Evolutionary conservation across 208 protist genomes (phyloP).

Genomic region (Entamoeba dispar): DNA sequence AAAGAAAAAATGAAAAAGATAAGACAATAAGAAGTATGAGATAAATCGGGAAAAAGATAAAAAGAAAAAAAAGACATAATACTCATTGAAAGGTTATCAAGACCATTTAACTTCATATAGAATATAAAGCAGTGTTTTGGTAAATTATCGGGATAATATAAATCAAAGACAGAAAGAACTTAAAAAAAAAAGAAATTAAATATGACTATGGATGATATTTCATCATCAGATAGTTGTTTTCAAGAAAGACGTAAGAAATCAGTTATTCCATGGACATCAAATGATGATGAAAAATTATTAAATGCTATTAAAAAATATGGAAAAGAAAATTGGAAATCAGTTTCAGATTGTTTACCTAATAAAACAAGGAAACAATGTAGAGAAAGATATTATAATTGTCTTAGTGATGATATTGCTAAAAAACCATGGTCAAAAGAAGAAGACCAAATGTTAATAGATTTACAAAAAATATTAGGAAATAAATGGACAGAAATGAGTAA

Average conservation of each 20-base stretch:
- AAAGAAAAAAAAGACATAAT: too few relatives aligned
- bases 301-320: not conserved
- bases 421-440: slow-evolving; percentile 4
- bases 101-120: too few relatives aligned
- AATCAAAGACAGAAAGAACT: too few relatives aligned
- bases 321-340: not conserved
- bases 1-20: too few relatives aligned
- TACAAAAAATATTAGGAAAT: slow-evolving; percentile 6
- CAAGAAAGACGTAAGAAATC: not conserved
- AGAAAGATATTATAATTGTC: not conserved
- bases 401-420: not conserved
- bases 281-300: not conserved
- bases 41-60: too few relatives aligned
- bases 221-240: too few relatives aligned
- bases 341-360: not conserved
- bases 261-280: not conserved
- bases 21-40: too few relatives aligned
- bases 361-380: not conserved
- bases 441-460: not conserved
- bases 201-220: too few relatives aligned
- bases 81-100: too few relatives aligned
- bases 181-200: too few relatives aligned
- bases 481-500: not conserved
- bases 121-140: too few relatives aligned
- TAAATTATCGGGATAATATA: too few relatives aligned